A percentile compares a stretch with the other conserved stretches of the same genome.
phyloP scores from a whole-genome alignment of 352 stramenopile genomes.

The Phytopythium oedochilum region DNA sequence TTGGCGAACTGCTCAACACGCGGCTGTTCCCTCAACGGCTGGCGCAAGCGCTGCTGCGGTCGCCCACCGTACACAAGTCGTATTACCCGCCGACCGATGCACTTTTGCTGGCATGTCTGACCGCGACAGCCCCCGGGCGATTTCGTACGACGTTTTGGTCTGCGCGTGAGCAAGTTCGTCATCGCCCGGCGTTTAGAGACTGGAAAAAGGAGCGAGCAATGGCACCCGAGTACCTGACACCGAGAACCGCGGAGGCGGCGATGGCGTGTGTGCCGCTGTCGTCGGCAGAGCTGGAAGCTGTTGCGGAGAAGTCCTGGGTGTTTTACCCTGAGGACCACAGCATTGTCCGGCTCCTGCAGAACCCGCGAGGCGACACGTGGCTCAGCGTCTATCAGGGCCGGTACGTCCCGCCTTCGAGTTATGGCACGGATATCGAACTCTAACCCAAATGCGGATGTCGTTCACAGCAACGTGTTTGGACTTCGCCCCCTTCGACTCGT shows the following conservation, averaged over 20 bases:
- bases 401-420: constrained; percentile 11
- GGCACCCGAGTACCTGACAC: constrained; percentile 54
- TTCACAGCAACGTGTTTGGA: constrained; percentile 51
- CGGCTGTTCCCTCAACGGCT: constrained; percentile 61
- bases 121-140: constrained; percentile 41
- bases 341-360: constrained; percentile 47
- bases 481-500: constrained; percentile 22
- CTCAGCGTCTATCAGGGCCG: constrained; percentile 60
- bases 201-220: constrained; percentile 43
- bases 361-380: constrained; percentile 33
- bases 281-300: constrained; percentile 29
- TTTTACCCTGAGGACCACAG: constrained; percentile 72
- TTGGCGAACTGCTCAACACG: constrained; percentile 27
- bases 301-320: constrained; percentile 41
- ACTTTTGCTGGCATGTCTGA: constrained; percentile 42
- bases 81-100: constrained; percentile 60
- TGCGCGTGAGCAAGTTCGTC: constrained; percentile 54
- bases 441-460: too few relatives aligned
- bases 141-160: constrained; percentile 43
- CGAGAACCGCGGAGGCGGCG: constrained; percentile 37
- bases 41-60: constrained; percentile 34
- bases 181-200: constrained; percentile 60
- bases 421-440: neutral
- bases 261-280: constrained; percentile 49
- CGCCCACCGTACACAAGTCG: constrained; percentile 26